Evolutionary conservation across 164 flowering plant species (phyloP), one percentile per base, ranked within the genome.

Genomic region (Pachysandra terminalis): DNA sequence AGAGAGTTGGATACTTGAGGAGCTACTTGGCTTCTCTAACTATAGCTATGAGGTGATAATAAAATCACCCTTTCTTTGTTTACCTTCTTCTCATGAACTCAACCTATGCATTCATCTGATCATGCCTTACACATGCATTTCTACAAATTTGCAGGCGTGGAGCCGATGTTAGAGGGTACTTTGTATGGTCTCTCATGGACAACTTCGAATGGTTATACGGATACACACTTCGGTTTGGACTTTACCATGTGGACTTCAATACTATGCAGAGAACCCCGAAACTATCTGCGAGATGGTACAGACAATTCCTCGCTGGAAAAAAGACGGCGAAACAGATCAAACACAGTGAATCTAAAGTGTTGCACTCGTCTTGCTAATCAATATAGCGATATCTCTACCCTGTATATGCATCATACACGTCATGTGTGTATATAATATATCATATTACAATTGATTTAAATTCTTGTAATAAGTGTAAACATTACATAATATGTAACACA

Each of bases 121-220:
- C 37, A 32, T 3, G 37, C 7, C 35, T 59, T 32, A 25, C 61
- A 26, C 35, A 3, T 25, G 16, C 17, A 59, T 6, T 26, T 59
- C 14, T 26, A 0, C 17, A 32, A 9, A 32, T 59, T 59, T 25
- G 1, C 61, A 59, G 61, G 19, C 17, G 19, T 10, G 61, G 61
- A 59, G 61, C 61, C 2, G 61, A 27, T 59, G 61, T 59, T 19
- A 59, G 61, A 14, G 61, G 61, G 0, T 59, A 59, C 37, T 59
- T 59, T 24, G 26, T 59, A 26, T 59, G 61, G 61, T 59, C 61
- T 16, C n/a, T 59, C 9, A 35, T 59, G 0, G 61, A 59, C 37
- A 59, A 59, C 35, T 59, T 59, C 13, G 61, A 59, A 59, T 59
- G 61, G 61, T 16, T 25, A 19, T 27, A 59, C 37, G 61, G 61